Evolutionary conservation across 2,329 filamentous ascomycete genomes (phyloP).

Genomic region (Neurospora sp.): DNA sequence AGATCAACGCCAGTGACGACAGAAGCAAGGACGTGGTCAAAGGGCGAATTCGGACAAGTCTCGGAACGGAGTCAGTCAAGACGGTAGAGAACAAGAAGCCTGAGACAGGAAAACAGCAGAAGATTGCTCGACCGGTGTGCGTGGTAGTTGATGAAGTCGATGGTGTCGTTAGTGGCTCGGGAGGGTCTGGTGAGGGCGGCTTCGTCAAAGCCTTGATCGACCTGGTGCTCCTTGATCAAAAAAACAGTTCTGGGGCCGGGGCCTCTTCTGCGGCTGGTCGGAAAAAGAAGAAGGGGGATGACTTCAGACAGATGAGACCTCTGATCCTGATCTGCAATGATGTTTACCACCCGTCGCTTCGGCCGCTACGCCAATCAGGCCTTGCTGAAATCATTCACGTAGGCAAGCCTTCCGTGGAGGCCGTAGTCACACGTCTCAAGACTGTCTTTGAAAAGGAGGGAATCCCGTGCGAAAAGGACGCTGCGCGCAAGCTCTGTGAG

Average conservation of each 20-base stretch:
- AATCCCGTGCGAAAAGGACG: conserved; percentile 80
- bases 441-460: conserved; percentile 81
- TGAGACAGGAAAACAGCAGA: conserved; percentile 46
- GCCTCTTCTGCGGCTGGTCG: conserved; percentile 24
- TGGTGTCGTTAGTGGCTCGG: conserved; percentile 75
- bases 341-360: conserved; percentile 81
- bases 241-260: conserved; percentile 44
- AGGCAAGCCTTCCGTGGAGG: conserved; percentile 77
- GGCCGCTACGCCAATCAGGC: conserved; percentile 73
- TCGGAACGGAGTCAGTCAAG: conserved; percentile 91
- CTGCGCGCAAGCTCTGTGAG: conserved; percentile 74
- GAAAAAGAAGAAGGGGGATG: conserved; percentile 69
- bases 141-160: conserved; percentile 96
- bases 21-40: conserved; percentile 83
- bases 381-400: conserved; percentile 87
- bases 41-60: conserved; percentile 78
- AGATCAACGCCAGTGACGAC: conserved; percentile 97
- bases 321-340: conserved; percentile 96
- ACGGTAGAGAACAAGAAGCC: conserved; percentile 51
- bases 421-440: conserved; percentile 73
- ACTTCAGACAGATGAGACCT: conserved; percentile 77
- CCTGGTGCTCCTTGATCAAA: conserved; percentile 75
- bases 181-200: conserved; percentile 73
- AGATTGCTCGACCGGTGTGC: conserved; percentile 76
- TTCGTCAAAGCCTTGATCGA: conserved; percentile 95